These are phyloP conservation scores for Colletotrichum phormii DNA, from an alignment of 2,329 filamentous ascomycete species.

Conservation along the genomic window DNA sequence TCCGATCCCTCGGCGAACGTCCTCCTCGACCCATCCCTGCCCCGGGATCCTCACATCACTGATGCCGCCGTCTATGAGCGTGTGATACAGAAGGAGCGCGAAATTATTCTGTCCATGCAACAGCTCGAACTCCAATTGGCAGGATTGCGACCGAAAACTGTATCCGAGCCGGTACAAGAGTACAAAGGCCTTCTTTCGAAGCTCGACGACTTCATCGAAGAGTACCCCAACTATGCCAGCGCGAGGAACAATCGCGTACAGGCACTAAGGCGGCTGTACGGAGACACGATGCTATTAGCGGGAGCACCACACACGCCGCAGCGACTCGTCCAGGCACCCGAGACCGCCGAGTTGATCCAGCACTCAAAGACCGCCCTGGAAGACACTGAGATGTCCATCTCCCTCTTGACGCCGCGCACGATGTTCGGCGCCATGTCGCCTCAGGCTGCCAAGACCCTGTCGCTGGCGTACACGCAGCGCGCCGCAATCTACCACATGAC, in stretches of 20 bases:
- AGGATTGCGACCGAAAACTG: slow-evolving; percentile 51
- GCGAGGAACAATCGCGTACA: slow-evolving; percentile 82
- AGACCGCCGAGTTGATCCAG: slow-evolving; percentile 49
- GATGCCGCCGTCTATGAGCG: slow-evolving; percentile 62
- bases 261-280: slow-evolving; percentile 70
- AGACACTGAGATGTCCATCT: slow-evolving; percentile 70
- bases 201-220: slow-evolving; percentile 67
- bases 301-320: slow-evolving; percentile 50
- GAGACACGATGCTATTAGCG: slow-evolving; percentile 66
- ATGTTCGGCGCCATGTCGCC: slow-evolving; percentile 68
- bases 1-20: slow-evolving; percentile 66
- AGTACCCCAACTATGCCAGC: slow-evolving; percentile 75
- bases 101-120: slow-evolving; percentile 67
- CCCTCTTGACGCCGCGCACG: slow-evolving; percentile 65
- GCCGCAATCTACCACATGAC: slow-evolving; percentile 73
- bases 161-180: slow-evolving; percentile 52
- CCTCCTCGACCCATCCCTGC: slow-evolving; percentile 65
- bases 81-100: slow-evolving; percentile 62
- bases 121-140: slow-evolving; percentile 65
- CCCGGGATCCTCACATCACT: slow-evolving; percentile 68
- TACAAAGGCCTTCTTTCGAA: slow-evolving; percentile 61
- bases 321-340: slow-evolving; percentile 54
- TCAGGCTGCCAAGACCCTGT: slow-evolving; percentile 73
- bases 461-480: slow-evolving; percentile 78
- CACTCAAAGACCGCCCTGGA: slow-evolving; percentile 56